Base-by-base conservation (phyloP, 2,329 filamentous ascomycete genomes). In the Fusarium multiceps region DNA sequence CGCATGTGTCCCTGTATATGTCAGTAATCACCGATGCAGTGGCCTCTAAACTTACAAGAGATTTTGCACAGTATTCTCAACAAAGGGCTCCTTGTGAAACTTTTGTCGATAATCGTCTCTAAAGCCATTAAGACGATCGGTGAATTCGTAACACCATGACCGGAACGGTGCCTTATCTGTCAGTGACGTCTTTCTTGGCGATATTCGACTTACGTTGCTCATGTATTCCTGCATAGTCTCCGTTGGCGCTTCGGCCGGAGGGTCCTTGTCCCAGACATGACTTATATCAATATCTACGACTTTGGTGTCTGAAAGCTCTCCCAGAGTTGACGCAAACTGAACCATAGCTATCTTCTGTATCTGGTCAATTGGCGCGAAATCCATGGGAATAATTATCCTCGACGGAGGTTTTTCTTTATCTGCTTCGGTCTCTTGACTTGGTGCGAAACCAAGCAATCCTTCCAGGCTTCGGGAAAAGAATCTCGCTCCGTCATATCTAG, bases 131-230 rank as follows among this genome's bases (percentile, higher is more conserved):
- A 78, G 80, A 7, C 69, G 55, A 42, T 77, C 71, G 53, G 76
- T 79, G 54, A 78, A 80, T 10, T 78, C 78, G 65, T 78, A 77
- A 53, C 77, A 79, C 54, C 77, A 78, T 2, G 72, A 72, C 4
- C 63, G 59, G 30, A 78, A 80, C 2, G 76, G 69, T 5, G 74
- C 74, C 78, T 81, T 18, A 2, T 9, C 13, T 30, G 58, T 76
- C 16, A 76, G 64, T 6, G 13, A 16, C 3, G 28, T 14, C 12
- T 21, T 40, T 25, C 11, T 32, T 4, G 16, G 4, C 1, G 11
- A 21, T 4, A 21, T 20, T 3, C 2, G 12, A 66, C 75, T 64
- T 43, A 79, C 79, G n/a, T 77, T 59, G 30, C 59, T 59, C 61
- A 81, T 72, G 25, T 76, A 81, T 2, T 60, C 48, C 30, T 75